Conservation (phyloP, 768 basidiomycete species). For the Agrocybe pediades region DNA sequence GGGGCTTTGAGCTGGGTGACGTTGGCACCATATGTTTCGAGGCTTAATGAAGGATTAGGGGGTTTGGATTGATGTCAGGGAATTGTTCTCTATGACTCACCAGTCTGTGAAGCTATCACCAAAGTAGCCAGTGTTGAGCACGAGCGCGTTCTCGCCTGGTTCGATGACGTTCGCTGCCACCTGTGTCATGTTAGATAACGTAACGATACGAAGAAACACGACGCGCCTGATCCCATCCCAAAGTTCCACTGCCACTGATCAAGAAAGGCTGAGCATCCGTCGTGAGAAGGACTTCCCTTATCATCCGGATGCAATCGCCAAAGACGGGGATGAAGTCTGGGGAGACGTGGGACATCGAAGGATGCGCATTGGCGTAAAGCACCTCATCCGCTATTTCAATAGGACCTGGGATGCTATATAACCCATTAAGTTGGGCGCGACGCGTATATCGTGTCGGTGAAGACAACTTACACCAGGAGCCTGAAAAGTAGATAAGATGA, state of each 20-base stretch:
- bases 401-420: slow-evolving; percentile 59
- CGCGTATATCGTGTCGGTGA: not conserved
- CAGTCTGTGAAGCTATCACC: slow-evolving; percentile 90
- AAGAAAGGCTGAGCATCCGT: slow-evolving; percentile 87
- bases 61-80: not conserved
- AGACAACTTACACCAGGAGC: slow-evolving; percentile 47
- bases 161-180: slow-evolving; percentile 92
- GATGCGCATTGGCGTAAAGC: slow-evolving; percentile 91
- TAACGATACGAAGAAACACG: not conserved
- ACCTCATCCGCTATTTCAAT: slow-evolving; percentile 70
- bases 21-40: slow-evolving; percentile 86
- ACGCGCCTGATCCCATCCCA: slow-evolving; percentile 93
- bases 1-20: slow-evolving; percentile 84
- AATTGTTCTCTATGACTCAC: slow-evolving; percentile 37
- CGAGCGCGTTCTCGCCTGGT: slow-evolving; percentile 74
- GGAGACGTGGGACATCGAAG: slow-evolving; percentile 86
- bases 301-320: slow-evolving; percentile 87
- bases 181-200: slow-evolving; percentile 32
- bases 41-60: slow-evolving; percentile 38
- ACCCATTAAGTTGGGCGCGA: slow-evolving; percentile 9
- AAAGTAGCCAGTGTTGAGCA: slow-evolving; percentile 92
- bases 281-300: slow-evolving; percentile 46
- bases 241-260: slow-evolving; percentile 91
- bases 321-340: slow-evolving; percentile 88
- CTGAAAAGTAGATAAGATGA: slow-evolving; percentile 29